Evolutionary conservation across 768 basidiomycete genomes (phyloP).

Genomic region (Boletus vermiculosoides): DNA sequence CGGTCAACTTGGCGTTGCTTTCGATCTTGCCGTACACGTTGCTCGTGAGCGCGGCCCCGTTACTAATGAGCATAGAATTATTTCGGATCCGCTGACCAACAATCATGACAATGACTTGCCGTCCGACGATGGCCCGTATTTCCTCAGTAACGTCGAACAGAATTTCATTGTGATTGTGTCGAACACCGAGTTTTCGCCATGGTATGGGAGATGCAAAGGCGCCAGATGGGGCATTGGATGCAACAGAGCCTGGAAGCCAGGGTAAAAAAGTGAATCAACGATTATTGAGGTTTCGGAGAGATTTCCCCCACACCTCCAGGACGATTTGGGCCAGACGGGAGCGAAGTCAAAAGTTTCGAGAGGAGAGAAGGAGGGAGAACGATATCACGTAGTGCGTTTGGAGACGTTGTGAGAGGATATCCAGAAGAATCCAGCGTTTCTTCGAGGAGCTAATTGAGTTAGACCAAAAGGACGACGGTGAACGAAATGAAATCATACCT

Average conservation of each 20-base stretch:
- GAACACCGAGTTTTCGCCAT: conserved; percentile 84
- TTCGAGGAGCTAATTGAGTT: conserved; percentile 68
- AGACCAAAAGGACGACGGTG: background rate
- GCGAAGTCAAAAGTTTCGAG: conserved; percentile 57
- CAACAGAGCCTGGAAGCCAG: conserved; percentile 22
- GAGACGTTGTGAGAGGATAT: conserved; percentile 87
- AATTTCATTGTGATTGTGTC: conserved; percentile 87
- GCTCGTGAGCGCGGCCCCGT: conserved; percentile 64
- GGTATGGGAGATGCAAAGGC: conserved; percentile 89
- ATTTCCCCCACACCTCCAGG: conserved; percentile 25
- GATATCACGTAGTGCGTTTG: conserved; percentile 88
- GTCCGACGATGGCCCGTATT: conserved; percentile 49
- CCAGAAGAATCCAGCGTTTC: conserved; percentile 95
- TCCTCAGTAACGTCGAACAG: conserved; percentile 90
- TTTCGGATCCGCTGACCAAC: background rate
- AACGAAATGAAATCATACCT: conserved; percentile 46
- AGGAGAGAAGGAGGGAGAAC: conserved; percentile 89
- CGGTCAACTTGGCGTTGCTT: conserved; percentile 73
- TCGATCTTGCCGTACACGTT: conserved; percentile 77
- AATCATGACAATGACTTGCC: conserved; percentile 18
- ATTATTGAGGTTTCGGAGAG: background rate
- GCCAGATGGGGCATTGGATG: conserved; percentile 39
- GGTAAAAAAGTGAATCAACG: background rate
- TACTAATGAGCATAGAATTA: conserved; percentile 39
- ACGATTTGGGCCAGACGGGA: conserved; percentile 28